phyloP scores from a whole-genome alignment of 1,284 basidiomycete species.

The Microbotryum silenes-acaulis region DNA sequence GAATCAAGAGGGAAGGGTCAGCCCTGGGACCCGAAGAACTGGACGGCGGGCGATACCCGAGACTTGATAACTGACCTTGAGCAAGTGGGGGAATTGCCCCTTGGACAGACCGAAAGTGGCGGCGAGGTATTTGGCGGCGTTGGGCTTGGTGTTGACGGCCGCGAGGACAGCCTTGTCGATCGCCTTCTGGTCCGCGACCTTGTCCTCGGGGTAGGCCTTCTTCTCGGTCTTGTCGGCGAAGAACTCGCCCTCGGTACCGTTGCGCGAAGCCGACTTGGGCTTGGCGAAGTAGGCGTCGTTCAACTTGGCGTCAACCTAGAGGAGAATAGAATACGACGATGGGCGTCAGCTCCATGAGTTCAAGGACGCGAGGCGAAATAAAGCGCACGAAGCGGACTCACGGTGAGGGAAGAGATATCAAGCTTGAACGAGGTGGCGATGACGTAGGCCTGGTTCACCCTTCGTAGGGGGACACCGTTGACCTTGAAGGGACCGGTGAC shows the following conservation, averaged over 20 bases:
- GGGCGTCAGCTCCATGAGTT: not conserved
- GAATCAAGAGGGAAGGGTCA: too few species aligned
- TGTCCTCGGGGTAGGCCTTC: conserved; percentile 78
- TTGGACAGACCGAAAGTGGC: conserved; percentile 91
- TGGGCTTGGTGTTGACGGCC: conserved; percentile 85
- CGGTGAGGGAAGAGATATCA: conserved; percentile 70
- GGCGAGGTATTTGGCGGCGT: conserved; percentile 88
- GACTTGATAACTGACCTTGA: conserved; percentile 52
- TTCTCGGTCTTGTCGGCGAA: conserved; percentile 89
- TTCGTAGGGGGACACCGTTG: conserved; percentile 95
- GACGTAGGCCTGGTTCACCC: conserved; percentile 98
- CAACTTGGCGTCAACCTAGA: conserved; percentile 52
- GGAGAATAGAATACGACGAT: not conserved
- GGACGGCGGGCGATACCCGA: too few species aligned
- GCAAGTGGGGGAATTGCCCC: conserved; percentile 79
- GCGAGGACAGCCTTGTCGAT: conserved; percentile 78
- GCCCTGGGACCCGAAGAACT: too few species aligned
- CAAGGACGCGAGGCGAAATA: not conserved
- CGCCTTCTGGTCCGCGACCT: conserved; percentile 85
- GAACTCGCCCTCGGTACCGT: conserved; percentile 88
- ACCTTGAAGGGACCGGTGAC: conserved; percentile 98
- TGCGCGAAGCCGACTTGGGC: conserved; percentile 57
- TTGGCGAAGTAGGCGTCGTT: conserved; percentile 95
- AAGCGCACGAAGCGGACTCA: conserved; percentile 41
- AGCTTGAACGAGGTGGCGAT: conserved; percentile 97